phyloP scores from a whole-genome alignment of 228 moss, liverwort and hornwort species.

The Sphagnum fallax region DNA sequence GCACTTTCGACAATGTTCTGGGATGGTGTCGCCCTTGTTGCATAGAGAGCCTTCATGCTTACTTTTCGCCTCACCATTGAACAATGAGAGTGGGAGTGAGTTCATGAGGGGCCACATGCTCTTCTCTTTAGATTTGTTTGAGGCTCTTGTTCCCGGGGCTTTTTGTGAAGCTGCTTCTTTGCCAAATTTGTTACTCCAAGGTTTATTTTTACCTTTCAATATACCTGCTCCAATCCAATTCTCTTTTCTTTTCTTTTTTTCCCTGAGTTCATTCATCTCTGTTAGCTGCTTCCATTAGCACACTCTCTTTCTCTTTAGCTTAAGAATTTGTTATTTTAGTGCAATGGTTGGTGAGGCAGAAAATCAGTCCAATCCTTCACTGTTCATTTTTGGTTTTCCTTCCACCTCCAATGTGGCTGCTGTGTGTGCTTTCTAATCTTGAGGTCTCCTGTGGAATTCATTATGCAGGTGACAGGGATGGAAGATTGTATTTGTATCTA shows the following conservation, averaged over 20 bases:
- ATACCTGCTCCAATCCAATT: neutral
- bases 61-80: conserved; percentile 31
- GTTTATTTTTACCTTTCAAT: conserved; percentile 18
- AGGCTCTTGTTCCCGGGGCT: conserved; percentile 21
- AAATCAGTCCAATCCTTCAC: no score
- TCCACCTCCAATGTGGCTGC: no score
- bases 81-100: conserved; percentile 16
- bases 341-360: no score
- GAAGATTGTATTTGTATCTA: conserved; percentile 31
- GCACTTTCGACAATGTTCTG: no score
- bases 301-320: no score
- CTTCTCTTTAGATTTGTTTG: conserved; percentile 35
- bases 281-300: neutral
- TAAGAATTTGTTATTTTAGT: no score
- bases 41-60: conserved; percentile 44
- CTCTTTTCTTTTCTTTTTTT: neutral
- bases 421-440: neutral
- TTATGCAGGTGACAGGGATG: conserved; percentile 51
- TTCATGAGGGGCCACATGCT: conserved; percentile 20
- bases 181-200: conserved; percentile 34
- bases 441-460: neutral
- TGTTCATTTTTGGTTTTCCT: no score
- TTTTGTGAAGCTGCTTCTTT: neutral
- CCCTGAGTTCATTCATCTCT: neutral
- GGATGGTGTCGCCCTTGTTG: neutral